Evolutionary conservation across 2,329 filamentous ascomycete genomes (phyloP).

Genomic region (Emmonsiellopsis sp.): DNA sequence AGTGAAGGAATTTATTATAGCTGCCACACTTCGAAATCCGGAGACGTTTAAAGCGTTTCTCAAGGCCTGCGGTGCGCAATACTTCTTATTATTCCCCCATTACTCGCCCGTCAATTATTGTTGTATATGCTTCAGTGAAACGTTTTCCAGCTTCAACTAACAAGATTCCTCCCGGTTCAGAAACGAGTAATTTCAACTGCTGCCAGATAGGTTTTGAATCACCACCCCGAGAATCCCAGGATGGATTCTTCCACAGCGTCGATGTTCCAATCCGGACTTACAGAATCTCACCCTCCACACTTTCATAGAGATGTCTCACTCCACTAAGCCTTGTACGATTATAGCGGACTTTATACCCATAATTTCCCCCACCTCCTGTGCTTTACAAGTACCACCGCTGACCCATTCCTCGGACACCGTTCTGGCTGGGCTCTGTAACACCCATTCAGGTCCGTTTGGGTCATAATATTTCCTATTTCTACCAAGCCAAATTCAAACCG

Average conservation of each 20-base stretch:
- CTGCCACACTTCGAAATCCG: conserved; percentile 52
- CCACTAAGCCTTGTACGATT: not conserved
- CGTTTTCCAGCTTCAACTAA: conserved; percentile 5
- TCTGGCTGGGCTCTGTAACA: not conserved
- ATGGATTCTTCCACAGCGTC: conserved; percentile 39
- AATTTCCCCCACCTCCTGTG: not conserved
- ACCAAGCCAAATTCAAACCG: not conserved
- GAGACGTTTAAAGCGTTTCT: conserved; percentile 52
- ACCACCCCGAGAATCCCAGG: conserved; percentile 33
- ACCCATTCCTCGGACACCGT: not conserved
- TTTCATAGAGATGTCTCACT: not conserved
- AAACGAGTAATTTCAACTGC: conserved; percentile 24
- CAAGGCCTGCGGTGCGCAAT: conserved; percentile 46
- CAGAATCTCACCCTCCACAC: conserved; percentile 15
- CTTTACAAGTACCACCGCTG: not conserved
- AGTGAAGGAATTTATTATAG: conserved; percentile 46
- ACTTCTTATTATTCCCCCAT: conserved; percentile 8
- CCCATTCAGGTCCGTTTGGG: not conserved
- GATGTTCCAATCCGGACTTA: conserved; percentile 30
- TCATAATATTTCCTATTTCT: not conserved
- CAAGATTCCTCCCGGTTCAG: conserved; percentile 13
- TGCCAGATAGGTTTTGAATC: conserved; percentile 33
- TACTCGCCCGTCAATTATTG: not conserved
- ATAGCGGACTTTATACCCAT: not conserved
- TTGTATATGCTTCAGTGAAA: not conserved